Evolutionary conservation across 768 basidiomycete species (phyloP).

Genomic region (Boletus rubroflammeus): DNA sequence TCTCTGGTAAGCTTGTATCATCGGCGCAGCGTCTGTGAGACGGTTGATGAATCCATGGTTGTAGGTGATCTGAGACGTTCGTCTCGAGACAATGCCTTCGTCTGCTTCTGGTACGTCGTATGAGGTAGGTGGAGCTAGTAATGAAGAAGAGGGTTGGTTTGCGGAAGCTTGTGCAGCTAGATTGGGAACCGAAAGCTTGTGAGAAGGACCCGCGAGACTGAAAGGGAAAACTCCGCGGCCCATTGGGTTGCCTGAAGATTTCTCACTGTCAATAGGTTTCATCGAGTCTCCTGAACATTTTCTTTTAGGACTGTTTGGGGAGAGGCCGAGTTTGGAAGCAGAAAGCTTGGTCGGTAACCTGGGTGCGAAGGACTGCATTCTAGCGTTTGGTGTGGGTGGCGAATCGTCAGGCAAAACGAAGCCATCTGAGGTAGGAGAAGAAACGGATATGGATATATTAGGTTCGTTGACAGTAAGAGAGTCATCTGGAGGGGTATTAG

Average conservation of each 20-base stretch:
- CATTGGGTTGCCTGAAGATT: conserved; percentile 3
- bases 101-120: conserved; percentile 39
- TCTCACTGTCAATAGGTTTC: conserved; percentile 33
- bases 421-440: conserved; percentile 39
- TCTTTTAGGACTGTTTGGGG: conserved; percentile 52
- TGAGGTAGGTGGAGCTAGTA: conserved; percentile 50
- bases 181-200: conserved; percentile 25
- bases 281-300: conserved; percentile 44
- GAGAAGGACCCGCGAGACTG: conserved; percentile 25
- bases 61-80: conserved; percentile 77
- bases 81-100: conserved; percentile 41
- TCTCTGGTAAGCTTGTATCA: conserved; percentile 29
- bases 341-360: conserved; percentile 68
- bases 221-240: conserved; percentile 32
- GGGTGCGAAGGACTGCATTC: conserved; percentile 69
- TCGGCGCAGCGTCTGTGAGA: conserved; percentile 48
- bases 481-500: conserved; percentile 22
- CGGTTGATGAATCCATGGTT: conserved; percentile 76
- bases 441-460: conserved; percentile 48
- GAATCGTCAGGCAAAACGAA: conserved; percentile 32
- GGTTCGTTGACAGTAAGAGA: conserved; percentile 20
- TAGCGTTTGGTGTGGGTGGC: conserved; percentile 49
- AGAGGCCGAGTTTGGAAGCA: conserved; percentile 43
- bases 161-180: conserved; percentile 9
- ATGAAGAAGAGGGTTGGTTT: conserved; percentile 40